A percentile compares a stretch with the other conserved stretches of the same genome.
Conservation (phyloP, 1,284 basidiomycete species). For the Ceraceosorus bombacis region DNA sequence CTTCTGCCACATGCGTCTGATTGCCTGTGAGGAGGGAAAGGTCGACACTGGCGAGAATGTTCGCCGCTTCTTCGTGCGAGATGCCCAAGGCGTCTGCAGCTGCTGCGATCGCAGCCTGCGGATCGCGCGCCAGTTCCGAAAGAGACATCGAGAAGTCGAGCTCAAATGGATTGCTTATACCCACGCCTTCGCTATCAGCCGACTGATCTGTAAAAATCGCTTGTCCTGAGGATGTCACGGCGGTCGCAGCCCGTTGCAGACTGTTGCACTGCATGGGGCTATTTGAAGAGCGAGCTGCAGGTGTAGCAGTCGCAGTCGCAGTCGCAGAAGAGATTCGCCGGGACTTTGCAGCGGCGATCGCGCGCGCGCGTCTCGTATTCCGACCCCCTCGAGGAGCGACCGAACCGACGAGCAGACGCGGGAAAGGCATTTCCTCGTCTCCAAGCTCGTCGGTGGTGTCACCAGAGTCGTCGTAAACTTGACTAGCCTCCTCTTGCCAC, state of each 20-base stretch:
- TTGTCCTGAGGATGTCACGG: neutral
- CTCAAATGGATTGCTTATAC: neutral
- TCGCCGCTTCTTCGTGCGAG: neutral
- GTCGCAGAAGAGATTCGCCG: conserved; percentile 29
- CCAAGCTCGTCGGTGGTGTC: conserved; percentile 47
- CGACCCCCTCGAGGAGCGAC: conserved; percentile 43
- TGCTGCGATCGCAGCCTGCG: neutral
- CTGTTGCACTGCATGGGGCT: neutral
- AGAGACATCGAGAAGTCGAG: neutral
- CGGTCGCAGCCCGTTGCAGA: too few relatives aligned
- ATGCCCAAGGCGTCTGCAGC: neutral
- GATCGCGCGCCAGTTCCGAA: neutral
- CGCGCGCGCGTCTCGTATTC: conserved; percentile 39
- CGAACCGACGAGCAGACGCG: conserved; percentile 43
- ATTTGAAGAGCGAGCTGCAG: neutral
- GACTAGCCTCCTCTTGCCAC: neutral
- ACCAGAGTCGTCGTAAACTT: conserved; percentile 30
- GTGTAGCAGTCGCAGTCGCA: neutral
- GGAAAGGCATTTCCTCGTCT: conserved; percentile 47
- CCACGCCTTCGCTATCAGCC: neutral
- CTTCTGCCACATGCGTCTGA: too few relatives aligned
- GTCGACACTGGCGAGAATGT: neutral
- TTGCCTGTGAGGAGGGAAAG: neutral
- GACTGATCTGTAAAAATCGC: neutral
- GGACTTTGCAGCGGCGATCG: conserved; percentile 36